Conservation (phyloP, 2,329 filamentous ascomycete species). For the Colletotrichum chrysophilum region DNA sequence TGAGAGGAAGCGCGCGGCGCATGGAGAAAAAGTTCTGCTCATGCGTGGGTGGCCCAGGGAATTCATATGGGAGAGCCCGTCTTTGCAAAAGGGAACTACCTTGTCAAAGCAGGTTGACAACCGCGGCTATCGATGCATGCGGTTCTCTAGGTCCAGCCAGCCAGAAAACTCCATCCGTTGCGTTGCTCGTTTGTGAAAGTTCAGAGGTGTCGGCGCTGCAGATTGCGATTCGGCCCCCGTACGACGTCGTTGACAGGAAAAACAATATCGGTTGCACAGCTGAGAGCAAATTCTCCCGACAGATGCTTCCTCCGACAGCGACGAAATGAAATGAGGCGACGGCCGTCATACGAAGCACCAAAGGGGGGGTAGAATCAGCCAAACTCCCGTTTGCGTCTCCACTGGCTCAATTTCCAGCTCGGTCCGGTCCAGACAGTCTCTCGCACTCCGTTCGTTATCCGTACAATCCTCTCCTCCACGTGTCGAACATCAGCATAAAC, state of each 20-base stretch:
- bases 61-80: neutral
- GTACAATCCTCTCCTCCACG: constrained; percentile 9
- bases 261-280: constrained; percentile 9
- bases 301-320: neutral
- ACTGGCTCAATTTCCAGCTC: constrained; percentile 6
- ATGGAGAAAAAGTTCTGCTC: neutral
- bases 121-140: constrained; percentile 20
- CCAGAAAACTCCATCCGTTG: constrained; percentile 13
- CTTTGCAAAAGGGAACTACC: constrained; percentile 15
- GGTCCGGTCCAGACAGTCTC: constrained; percentile 4
- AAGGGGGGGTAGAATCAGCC: neutral
- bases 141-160: neutral
- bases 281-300: neutral
- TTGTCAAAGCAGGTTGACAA: constrained; percentile 13
- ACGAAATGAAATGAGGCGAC: constrained; percentile 4
- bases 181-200: neutral
- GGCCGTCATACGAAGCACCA: constrained; percentile 8
- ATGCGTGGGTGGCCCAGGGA: neutral
- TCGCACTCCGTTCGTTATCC: neutral
- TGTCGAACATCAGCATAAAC: constrained; percentile 14
- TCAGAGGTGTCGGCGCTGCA: neutral
- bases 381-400: constrained; percentile 18
- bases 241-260: neutral
- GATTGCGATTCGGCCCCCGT: neutral
- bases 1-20: neutral